Conservation (phyloP, 225 moss, liverwort and hornwort genomes). For the Lunularia cruciata region DNA sequence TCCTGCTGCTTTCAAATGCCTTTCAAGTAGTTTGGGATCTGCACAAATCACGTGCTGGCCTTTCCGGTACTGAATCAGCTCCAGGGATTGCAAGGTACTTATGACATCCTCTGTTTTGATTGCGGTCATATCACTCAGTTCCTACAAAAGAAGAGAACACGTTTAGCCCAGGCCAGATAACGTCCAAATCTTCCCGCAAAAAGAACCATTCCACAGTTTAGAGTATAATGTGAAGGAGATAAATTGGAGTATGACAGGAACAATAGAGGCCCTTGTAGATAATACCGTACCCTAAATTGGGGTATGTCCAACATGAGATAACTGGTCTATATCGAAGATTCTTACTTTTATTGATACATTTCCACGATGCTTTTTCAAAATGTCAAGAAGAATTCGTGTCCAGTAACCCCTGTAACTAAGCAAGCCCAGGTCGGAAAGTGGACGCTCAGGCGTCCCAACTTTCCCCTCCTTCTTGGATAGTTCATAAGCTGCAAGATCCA, state of each 20-base stretch:
- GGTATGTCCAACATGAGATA: no score
- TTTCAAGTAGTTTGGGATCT: constrained; percentile 86
- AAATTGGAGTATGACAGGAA: no score
- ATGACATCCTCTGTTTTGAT: constrained; percentile 97
- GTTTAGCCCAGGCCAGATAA: no score
- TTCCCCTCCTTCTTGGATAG: constrained; percentile 92
- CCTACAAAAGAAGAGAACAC: constrained; percentile 54
- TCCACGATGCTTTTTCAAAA: constrained; percentile 92
- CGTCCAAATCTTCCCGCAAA: no score
- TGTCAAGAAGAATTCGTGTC: constrained; percentile 90
- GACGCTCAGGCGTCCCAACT: constrained; percentile 91
- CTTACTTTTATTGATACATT: constrained; percentile 95
- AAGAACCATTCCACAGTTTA: no score
- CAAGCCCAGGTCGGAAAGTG: constrained; percentile 89
- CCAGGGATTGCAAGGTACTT: constrained; percentile 80
- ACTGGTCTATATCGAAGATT: no score
- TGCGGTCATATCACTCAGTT: constrained; percentile 96
- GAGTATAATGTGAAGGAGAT: no score
- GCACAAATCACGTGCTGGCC: constrained; percentile 99
- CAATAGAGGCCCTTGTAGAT: no score
- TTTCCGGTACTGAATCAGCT: constrained; percentile 93
- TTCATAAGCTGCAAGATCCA: constrained; percentile 60
- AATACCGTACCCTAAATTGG: no score
- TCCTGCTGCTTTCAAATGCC: constrained; percentile 92
- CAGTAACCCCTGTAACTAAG: constrained; percentile 93